Evolutionary conservation across 2,329 filamentous ascomycete species (phyloP), one percentile per base, ranked within the genome.

Genomic region (Cladosporium sphaerospermum): DNA sequence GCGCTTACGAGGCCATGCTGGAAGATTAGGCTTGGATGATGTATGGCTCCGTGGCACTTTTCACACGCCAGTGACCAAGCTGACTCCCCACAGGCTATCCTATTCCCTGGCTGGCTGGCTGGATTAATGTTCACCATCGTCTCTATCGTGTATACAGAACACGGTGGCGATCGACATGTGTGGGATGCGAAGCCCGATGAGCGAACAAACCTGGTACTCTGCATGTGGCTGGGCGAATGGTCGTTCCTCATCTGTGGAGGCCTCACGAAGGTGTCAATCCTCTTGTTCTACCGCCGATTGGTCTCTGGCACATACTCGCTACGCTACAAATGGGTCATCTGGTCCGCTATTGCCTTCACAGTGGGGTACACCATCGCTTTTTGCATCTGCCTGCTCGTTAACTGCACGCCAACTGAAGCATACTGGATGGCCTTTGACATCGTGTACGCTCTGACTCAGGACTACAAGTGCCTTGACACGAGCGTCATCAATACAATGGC

Each of bases 211-310:
- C 18, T 63, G 33, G 63, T 61, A 7, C 52, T 64, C 58, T 54
- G 65, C 9, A 59, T 62, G 48, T 70, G 65, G 65, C 56, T 70
- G 7, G 66, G 60, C 28, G 64, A 71, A 57, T 56, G 62, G 16
- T 54, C 62, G 2, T 71, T 69, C 48, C 52, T 70, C n/a, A 13
- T 67, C 23, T 64, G 62, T 41, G 63, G 61, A 10, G 64, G 64
- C 44, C 61, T 62, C 18, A 67, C 64, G 36, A 73, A 72, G 54
- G 60, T 71, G 14, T 70, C 68, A 0, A 64, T 71, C 2, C 59
- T 72, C 8, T 57, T 64, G n/a, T 74, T 76, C 59, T 75, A 75
- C 54, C 68, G 69, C 3, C 68, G 73, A 5, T 64, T 76, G 9
- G 67, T 70, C 8, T 54, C 56, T 5, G 67, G 66, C 43, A 62